Conservation (phyloP, 2,329 filamentous ascomycete genomes). For the Ascochyta rabiei region DNA sequence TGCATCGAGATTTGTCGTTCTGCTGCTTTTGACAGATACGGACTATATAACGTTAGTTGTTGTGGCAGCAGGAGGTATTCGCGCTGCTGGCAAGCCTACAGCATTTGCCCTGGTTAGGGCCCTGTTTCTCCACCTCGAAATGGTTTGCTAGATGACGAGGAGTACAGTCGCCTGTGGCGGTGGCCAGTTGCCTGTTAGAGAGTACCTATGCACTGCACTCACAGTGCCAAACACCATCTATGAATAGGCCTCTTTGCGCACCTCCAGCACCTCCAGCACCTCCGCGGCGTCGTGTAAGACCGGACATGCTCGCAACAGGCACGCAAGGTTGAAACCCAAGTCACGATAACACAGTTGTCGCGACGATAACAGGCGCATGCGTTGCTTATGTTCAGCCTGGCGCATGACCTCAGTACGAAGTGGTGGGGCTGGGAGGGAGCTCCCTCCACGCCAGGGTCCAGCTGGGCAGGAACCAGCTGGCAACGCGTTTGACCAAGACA, state of each 20-base stretch:
- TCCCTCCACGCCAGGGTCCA: not conserved
- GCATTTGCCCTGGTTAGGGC: conserved; percentile 61
- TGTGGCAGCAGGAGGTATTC: not conserved
- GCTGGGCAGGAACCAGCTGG: conserved; percentile 2
- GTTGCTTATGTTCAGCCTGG: not conserved
- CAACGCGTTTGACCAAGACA: not conserved
- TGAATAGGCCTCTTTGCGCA: conserved; percentile 26
- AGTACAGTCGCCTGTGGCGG: conserved; percentile 59
- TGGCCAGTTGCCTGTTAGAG: conserved; percentile 16
- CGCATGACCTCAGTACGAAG: not conserved
- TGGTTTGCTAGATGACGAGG: conserved; percentile 60
- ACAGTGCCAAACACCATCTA: conserved; percentile 40
- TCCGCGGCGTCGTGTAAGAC: conserved; percentile 10
- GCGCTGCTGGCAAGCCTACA: conserved; percentile 36
- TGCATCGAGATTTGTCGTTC: conserved; percentile 54
- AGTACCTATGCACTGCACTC: conserved; percentile 2
- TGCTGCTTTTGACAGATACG: conserved; percentile 63
- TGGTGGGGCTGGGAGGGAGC: not conserved
- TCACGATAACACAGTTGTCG: not conserved
- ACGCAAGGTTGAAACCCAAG: not conserved
- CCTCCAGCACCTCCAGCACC: conserved; percentile 17
- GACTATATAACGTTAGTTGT: conserved; percentile 43
- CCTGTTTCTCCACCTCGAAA: conserved; percentile 63
- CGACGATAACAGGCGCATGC: not conserved
- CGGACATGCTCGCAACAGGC: conserved; percentile 29